Evolutionary conservation across 2,329 filamentous ascomycete genomes (phyloP), one percentile per base, ranked within the genome.

Genomic region (Pseudogymnoascus sp.): DNA sequence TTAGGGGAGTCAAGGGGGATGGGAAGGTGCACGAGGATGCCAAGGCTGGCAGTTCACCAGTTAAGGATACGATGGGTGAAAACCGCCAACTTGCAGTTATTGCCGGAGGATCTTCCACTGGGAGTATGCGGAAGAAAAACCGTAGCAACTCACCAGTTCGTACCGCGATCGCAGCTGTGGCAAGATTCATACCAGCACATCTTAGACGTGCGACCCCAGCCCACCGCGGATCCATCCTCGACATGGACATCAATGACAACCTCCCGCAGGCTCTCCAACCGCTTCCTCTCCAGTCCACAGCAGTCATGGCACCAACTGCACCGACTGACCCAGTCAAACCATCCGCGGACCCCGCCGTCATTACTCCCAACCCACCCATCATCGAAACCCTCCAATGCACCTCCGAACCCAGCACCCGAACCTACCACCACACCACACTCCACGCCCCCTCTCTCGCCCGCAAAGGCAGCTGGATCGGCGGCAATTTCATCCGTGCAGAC

Each of bases 361-460:
- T 4, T 0, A 21, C 21, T 21, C 21, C 4, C 21, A 21, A 8
- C 12, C 44, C 27, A 4, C 15, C 31, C n/a, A 25, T 15, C 15
- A 59, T 25, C 12, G 35, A 59, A 39, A 59, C 58, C 36, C 36
- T 39, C 58, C 58, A 36, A 59, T 10, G 12, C 15, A 39, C 17
- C 36, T 7, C 17, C 25, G 58, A 59, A 13, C 33, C 25, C 9
- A 17, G 29, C 29, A 36, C 58, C 31, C 33, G 58, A 17, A 59
- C 58, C 17, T 59, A 59, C 31, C 58, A 39, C 36, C 31, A 29
- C 9, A 59, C 58, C n/a, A 59, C 21, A 31, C 58, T 36, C 36
- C 31, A 8, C 8, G 58, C 33, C 5, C 7, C 55, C 13, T 9
- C 51, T 8, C 12, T 10, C 3, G 15, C 4, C 27, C 6, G 27